Evolutionary conservation across 192 early-diverging fungal species (phyloP).

Genomic region (Backusella tarrabulga): DNA sequence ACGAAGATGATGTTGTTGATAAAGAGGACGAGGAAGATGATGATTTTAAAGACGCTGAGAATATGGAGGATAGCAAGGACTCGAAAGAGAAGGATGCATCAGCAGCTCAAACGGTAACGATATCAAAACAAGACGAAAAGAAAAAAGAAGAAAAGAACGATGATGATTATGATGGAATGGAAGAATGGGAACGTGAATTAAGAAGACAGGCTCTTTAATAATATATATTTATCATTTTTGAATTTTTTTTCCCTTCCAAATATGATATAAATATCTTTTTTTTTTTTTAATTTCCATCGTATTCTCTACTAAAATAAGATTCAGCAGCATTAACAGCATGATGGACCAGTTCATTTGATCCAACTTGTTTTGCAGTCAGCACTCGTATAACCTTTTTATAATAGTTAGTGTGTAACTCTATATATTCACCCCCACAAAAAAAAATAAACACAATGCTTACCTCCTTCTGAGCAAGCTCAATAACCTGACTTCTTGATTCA

Average conservation of each 20-base stretch:
- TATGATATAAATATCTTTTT: background rate
- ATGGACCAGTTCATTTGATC: background rate
- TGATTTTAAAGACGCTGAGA: background rate
- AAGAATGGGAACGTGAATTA: slow-evolving; percentile 41
- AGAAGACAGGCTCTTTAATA: slow-evolving; percentile 18
- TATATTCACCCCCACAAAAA: background rate
- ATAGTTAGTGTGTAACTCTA: background rate
- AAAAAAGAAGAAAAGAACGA: background rate
- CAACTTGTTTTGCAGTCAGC: background rate
- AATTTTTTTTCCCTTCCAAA: background rate
- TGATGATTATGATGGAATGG: slow-evolving; percentile 16
- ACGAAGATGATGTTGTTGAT: background rate
- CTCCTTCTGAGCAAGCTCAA: background rate
- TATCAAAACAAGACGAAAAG: background rate
- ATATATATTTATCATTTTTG: background rate
- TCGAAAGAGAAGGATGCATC: background rate
- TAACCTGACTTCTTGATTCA: slow-evolving; percentile 7
- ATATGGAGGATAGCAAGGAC: background rate
- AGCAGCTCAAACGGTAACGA: too few species aligned
- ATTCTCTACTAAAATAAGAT: slow-evolving; percentile 25
- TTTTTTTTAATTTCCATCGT: slow-evolving; percentile 1
- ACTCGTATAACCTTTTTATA: background rate
- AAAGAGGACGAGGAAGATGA: background rate
- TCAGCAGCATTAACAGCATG: slow-evolving; percentile 5
- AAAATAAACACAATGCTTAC: background rate